Base-by-base conservation (phyloP, 495 filamentous ascomycete species). In the Penicillium maclennaniae region DNA sequence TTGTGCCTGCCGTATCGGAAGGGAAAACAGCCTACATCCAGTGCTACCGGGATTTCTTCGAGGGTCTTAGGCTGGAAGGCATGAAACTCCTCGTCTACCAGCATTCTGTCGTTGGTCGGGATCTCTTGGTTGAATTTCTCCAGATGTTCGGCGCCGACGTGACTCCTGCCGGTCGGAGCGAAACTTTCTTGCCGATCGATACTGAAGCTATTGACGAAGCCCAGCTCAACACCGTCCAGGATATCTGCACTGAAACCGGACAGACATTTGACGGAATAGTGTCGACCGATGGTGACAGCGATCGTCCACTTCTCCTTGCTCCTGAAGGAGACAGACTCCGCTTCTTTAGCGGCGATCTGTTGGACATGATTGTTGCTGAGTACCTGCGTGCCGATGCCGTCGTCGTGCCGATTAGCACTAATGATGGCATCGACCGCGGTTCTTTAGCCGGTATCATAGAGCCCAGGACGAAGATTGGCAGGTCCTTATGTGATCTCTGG, bases 151-250 rank as follows among this genome's bases (percentile, higher is more conserved):
- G 61, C 2, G 63, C 63, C 2, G 48, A 57, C 23, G 63, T 64
- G 14, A 45, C 45, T 28, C 52, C 63, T 15, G 53, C 50, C 5
- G 63, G 63, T 3, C 61, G 60, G 37, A 67, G 63, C 34, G 60
- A 67, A 15, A 63, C 55, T 7, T 67, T 67, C 25, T 55, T 67
- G 8, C 63, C 63, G 4, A 67, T 64, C 41, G 63, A 67, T 28
- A 67, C 63, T 1, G 63, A 67, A 46, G 63, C 63, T n/a, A 67
- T 67, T 27, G 63, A 63, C 34, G 53, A 63, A 16, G 58, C 60
- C 12, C 61, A 63, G 20, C 58, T 67, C 8, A 51, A 59, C 44
- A 59, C 58, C 0, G 21, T 67, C 12, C 61, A 63, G 27, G 25
- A 17, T 10, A 47, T 64, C 15, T 59, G 45, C 40, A 48, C 54